These are phyloP conservation scores for Orobanche coerulescens DNA, from an alignment of 257 asterid genomes.

Conservation along the genomic window DNA sequence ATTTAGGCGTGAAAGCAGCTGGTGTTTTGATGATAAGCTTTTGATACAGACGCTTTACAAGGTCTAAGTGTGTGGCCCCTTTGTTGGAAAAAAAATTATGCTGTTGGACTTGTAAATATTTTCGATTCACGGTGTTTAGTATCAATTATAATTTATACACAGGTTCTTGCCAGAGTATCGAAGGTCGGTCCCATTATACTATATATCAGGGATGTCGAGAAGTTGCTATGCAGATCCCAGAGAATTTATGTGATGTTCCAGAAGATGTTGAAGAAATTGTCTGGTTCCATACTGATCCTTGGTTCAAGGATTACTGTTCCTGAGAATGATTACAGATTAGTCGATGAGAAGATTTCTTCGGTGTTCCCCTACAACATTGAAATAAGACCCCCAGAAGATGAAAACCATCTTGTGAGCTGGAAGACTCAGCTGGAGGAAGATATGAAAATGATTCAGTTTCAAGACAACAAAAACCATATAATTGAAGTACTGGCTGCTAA, in stretches of 20 bases:
- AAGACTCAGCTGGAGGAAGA: slow-evolving; percentile 69
- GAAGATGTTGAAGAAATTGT: slow-evolving; percentile 57
- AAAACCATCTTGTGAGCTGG: slow-evolving; percentile 59
- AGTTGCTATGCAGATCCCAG: slow-evolving; percentile 43
- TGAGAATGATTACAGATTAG: slow-evolving; percentile 35
- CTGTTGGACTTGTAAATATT: neutral
- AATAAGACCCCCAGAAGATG: slow-evolving; percentile 69
- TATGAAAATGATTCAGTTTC: slow-evolving; percentile 60
- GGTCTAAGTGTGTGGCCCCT: slow-evolving; percentile 27
- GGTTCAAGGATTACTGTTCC: slow-evolving; percentile 56
- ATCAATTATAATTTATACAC: slow-evolving; percentile 18
- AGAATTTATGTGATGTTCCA: slow-evolving; percentile 46
- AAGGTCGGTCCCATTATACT: slow-evolving; percentile 47
- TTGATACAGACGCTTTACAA: slow-evolving; percentile 62
- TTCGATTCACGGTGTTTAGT: slow-evolving; percentile 11
- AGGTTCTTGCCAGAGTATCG: slow-evolving; percentile 58
- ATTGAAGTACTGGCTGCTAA: slow-evolving; percentile 66
- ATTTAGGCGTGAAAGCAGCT: slow-evolving; percentile 42
- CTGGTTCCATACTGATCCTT: slow-evolving; percentile 60
- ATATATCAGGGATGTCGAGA: slow-evolving; percentile 65
- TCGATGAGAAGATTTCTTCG: slow-evolving; percentile 50
- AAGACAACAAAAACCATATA: slow-evolving; percentile 68
- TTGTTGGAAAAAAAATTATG: neutral
- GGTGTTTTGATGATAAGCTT: slow-evolving; percentile 66
- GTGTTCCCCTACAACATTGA: slow-evolving; percentile 67